These are phyloP conservation scores for Rhododendron simsii DNA, from an alignment of 148 eudicot genomes.

Conservation along the genomic window DNA sequence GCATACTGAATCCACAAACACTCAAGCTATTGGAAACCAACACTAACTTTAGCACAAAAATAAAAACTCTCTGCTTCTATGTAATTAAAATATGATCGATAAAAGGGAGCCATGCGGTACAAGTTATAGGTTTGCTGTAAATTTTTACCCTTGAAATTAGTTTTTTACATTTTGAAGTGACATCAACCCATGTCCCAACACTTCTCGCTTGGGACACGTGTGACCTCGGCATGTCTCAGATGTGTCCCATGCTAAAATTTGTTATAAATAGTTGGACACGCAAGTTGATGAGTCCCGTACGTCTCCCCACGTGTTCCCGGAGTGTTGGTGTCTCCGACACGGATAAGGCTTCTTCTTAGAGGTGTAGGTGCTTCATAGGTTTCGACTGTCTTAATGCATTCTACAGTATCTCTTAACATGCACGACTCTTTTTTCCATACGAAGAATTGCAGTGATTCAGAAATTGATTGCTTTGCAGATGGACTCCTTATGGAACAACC, in stretches of 20 bases:
- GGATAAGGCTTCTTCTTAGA: not conserved
- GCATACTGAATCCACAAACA: not conserved
- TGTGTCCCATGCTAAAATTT: not conserved
- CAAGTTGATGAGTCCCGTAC: not conserved
- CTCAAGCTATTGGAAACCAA: not conserved
- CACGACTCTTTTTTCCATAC: not conserved
- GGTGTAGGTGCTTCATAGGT: not conserved
- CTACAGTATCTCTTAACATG: not conserved
- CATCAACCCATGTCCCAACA: not conserved
- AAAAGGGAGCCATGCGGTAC: not conserved
- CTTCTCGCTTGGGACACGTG: not conserved
- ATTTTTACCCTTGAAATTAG: not conserved
- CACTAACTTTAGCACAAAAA: not conserved
- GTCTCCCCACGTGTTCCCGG: not conserved
- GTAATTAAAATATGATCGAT: not conserved
- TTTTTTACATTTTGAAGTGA: not conserved
- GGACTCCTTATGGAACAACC: conserved; percentile 86
- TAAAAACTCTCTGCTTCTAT: not conserved
- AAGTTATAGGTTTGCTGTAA: not conserved
- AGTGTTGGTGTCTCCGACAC: not conserved
- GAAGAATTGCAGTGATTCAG: not conserved
- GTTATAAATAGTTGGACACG: not conserved
- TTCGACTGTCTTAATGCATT: not conserved
- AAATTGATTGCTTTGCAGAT: conserved; percentile 43
- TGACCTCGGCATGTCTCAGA: not conserved